Evolutionary conservation across 1,284 basidiomycete genomes (phyloP).

Genomic region (Papiliotrema nemorosa): DNA sequence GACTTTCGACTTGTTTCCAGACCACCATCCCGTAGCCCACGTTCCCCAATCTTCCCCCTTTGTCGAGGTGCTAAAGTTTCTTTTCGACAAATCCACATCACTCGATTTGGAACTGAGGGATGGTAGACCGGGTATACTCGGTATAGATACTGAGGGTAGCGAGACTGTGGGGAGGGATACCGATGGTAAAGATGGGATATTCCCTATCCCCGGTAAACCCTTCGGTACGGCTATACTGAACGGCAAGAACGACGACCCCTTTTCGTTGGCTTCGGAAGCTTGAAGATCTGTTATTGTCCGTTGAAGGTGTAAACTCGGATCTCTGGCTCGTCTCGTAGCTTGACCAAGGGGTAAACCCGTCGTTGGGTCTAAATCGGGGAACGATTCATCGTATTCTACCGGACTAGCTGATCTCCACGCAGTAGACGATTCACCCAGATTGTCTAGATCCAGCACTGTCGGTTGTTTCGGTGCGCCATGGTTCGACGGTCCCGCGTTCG

Average conservation of each 20-base stretch:
- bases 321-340: slow-evolving; percentile 4
- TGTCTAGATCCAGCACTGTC: not conserved
- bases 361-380: slow-evolving; percentile 42
- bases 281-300: slow-evolving; percentile 40
- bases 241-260: not conserved
- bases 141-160: no score
- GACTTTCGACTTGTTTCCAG: slow-evolving; percentile 55
- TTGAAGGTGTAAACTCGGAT: slow-evolving; percentile 38
- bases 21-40: slow-evolving; percentile 40
- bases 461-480: slow-evolving; percentile 1
- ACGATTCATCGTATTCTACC: slow-evolving; percentile 21
- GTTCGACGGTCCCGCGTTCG: slow-evolving; percentile 7
- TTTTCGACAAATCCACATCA: not conserved
- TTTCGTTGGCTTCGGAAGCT: slow-evolving; percentile 8
- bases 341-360: slow-evolving; percentile 33
- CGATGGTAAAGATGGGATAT: no score
- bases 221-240: no score
- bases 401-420: slow-evolving; percentile 17
- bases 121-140: slow-evolving; percentile 8
- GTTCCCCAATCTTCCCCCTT: slow-evolving; percentile 27
- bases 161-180: slow-evolving; percentile 1
- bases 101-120: slow-evolving; percentile 1
- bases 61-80: slow-evolving; percentile 23
- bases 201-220: no score
- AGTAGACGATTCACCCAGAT: slow-evolving; percentile 16